Base-by-base conservation (phyloP, 179 eudicot genomes). In the Beta corolliflora region DNA sequence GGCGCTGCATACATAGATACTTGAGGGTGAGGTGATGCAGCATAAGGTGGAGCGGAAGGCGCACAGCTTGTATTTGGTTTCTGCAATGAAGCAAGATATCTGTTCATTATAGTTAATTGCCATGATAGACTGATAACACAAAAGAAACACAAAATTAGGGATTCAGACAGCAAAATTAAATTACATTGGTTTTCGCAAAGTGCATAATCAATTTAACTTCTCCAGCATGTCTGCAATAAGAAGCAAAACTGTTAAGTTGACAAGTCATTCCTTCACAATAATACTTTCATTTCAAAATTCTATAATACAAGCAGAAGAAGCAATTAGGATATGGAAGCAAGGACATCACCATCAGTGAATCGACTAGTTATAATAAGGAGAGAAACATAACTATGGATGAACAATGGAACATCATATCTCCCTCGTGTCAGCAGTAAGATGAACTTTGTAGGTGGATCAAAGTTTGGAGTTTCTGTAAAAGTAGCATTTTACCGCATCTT, bases 121-220 rank as follows among this genome's bases (percentile, higher is more conserved):
- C 66, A 76, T 54, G 45, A 72, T 44, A 50, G 46, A 69, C 64
- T 52, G 65, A 9, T 50, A 31, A 52, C 16, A n/a, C 52, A 53
- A 12, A 48, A 11, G 78, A 19, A 36, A n/a, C 19, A 48, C 1
- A 23, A 15, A 2, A 5, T 12, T 10, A 66, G 50, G 59, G 71
- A 41, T 19, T 29, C 12, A 31, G 44, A 48, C 16, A 14, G 2
- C 52, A 45, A 4, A 48, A 9, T 45, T 53, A 80, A 81, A 91
- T 88, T 84, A 91, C 98, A 77, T 82, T 88, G 86, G 92, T 88
- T 69, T 86, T 86, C 64, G 91, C 83, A 81, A 88, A 95, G 82
- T 94, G 94, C 92, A 95, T 84, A 77, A 94, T 95, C 79, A 95
- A 75, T 78, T 92, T 92, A 41, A 95, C 87, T 91, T 95, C 99